These are phyloP conservation scores for Leptographium flavum DNA, from an alignment of 2,329 filamentous ascomycete genomes.

Conservation along the genomic window DNA sequence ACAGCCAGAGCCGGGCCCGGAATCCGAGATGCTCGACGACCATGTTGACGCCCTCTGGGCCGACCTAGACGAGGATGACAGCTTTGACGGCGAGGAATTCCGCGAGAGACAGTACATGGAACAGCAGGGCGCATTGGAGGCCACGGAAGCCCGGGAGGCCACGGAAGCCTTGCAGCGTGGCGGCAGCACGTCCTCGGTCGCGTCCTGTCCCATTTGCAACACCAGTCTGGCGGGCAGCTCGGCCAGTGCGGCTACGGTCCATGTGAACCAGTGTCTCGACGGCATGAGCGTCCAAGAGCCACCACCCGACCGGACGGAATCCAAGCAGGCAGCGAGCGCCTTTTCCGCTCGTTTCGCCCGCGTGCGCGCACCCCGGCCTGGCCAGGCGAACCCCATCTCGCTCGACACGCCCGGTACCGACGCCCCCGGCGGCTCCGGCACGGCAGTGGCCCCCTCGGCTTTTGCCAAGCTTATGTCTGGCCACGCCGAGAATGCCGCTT, in stretches of 20 bases:
- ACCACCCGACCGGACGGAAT: background rate
- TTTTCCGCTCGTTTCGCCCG: constrained; percentile 46
- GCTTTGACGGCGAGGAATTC: constrained; percentile 26
- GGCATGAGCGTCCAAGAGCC: constrained; percentile 16
- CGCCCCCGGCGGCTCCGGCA: constrained; percentile 10
- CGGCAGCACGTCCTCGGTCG: constrained; percentile 18
- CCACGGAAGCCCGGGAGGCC: constrained; percentile 35
- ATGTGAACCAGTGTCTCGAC: constrained; percentile 90
- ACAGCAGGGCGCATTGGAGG: constrained; percentile 55
- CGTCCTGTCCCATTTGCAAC: constrained; percentile 66
- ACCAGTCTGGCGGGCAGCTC: constrained; percentile 44
- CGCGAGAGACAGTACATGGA: constrained; percentile 58
- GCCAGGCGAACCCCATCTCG: constrained; percentile 66
- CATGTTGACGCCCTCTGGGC: constrained; percentile 16
- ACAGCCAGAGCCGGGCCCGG: background rate
- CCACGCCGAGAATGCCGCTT: constrained; percentile 80
- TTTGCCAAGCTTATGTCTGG: constrained; percentile 89
- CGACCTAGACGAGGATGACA: constrained; percentile 34
- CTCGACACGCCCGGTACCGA: constrained; percentile 26
- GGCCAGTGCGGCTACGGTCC: constrained; percentile 56
- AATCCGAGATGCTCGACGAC: background rate
- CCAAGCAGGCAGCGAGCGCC: background rate
- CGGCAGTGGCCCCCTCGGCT: constrained; percentile 42
- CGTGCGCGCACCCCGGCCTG: constrained; percentile 59
- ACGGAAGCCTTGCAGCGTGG: constrained; percentile 22